Base-by-base conservation (phyloP, 345 rosid species). In the Lumnitzera racemosa region DNA sequence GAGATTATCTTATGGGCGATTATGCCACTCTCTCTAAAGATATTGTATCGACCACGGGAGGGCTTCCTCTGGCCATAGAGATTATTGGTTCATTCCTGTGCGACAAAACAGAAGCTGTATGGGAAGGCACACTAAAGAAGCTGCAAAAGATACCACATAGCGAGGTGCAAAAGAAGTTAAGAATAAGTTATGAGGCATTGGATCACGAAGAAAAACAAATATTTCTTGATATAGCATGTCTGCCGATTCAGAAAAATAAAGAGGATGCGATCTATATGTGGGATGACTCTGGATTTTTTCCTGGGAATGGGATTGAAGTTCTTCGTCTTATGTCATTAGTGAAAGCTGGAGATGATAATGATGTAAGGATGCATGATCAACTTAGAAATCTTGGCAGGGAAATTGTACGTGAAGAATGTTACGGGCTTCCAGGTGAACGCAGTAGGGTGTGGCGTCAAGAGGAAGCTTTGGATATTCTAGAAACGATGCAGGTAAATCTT, bases 141-240 rank as follows among this genome's bases (percentile, higher is more conserved):
- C 24, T 63, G 8, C 2, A 25, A 5, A 9, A 46, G 49, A 47
- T 29, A 9, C 67, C 60, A 0, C 12, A 55, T 24, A 1, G 0
- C 3, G 4, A 55, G 10, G 55, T 63, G 10, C n/a, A 6, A 2
- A 2, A 55, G 24, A 47, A 12, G 25, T 0, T 63, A 0, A 55
- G 0, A 24, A 27, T 55, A 41, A 29, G 59, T 2, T 63, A 54
- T 47, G 55, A 55, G 2, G 48, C 49, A 17, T 11, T 63, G 13
- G 52, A 13, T 1, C 0, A n/a, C 2, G 47, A 48, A 27, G 52
- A 47, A 1, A 11, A 63, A 13, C 49, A 53, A 3, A 17, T 55
- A 15, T 63, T 63, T 55, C 58, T 63, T 13, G 67, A 63, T 15
- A 46, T 63, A 3, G 60, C 67, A 24, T 55, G 60, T 17, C 48